Evolutionary conservation across 306 rosid genomes (phyloP).

Genomic region (Pachyrhizus erosus): DNA sequence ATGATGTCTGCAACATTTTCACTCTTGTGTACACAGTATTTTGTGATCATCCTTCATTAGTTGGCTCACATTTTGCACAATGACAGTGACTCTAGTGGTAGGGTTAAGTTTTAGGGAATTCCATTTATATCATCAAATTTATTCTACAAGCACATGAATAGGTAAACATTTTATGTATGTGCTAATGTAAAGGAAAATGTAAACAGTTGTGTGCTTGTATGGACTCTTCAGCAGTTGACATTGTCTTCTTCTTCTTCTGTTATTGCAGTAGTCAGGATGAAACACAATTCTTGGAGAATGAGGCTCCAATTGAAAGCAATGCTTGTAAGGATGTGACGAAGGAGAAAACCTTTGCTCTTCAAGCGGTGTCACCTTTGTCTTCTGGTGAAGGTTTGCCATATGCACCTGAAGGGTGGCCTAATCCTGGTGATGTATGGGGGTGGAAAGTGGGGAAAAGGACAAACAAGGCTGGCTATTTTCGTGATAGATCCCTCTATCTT

Average conservation of each 20-base stretch:
- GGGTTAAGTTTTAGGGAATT: neutral
- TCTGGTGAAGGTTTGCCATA: slow-evolving; percentile 80
- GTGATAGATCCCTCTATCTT: slow-evolving; percentile 61
- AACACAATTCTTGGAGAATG: slow-evolving; percentile 44
- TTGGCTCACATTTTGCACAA: neutral
- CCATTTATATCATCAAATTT: neutral
- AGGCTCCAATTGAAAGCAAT: slow-evolving; percentile 43
- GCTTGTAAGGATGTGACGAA: slow-evolving; percentile 29
- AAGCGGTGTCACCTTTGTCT: slow-evolving; percentile 50
- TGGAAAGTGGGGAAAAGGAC: slow-evolving; percentile 76
- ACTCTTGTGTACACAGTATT: neutral
- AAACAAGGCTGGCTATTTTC: slow-evolving; percentile 53
- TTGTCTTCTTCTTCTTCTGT: neutral
- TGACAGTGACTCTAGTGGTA: neutral
- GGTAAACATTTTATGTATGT: neutral
- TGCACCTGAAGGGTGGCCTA: slow-evolving; percentile 80
- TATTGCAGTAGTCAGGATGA: neutral
- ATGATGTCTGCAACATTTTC: neutral
- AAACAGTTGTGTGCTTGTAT: neutral
- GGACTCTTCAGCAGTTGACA: neutral
- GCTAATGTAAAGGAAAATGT: neutral
- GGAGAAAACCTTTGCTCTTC: slow-evolving; percentile 41
- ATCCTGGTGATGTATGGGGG: slow-evolving; percentile 68
- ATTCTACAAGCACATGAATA: neutral
- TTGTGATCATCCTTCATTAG: neutral